Conservation (phyloP, 441 rosid genomes). For the Euphorbia schlechtendalii region DNA sequence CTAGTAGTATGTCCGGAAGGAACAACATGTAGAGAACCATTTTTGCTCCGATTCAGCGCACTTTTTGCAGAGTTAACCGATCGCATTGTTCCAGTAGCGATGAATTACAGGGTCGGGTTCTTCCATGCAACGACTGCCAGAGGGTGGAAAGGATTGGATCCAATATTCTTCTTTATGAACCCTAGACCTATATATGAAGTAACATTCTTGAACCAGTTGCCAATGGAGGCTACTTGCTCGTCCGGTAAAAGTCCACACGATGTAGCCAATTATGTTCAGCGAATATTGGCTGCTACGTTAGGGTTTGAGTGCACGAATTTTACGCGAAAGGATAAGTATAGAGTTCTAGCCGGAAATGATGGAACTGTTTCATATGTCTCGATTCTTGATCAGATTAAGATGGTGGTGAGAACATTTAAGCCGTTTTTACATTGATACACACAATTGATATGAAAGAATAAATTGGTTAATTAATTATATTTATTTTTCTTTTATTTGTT, state of each 20-base stretch:
- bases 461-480: conserved; percentile 3
- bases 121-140: conserved; percentile 92
- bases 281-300: conserved; percentile 78
- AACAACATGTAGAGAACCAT: conserved; percentile 89
- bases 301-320: conserved; percentile 91
- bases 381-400: conserved; percentile 42
- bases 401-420: conserved; percentile 50
- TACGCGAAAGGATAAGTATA: conserved; percentile 83
- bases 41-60: conserved; percentile 71
- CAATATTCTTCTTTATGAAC: conserved; percentile 90
- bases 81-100: conserved; percentile 78
- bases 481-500: background rate
- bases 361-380: conserved; percentile 63
- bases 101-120: conserved; percentile 84
- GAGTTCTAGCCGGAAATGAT: conserved; percentile 75
- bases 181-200: conserved; percentile 86
- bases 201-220: conserved; percentile 78
- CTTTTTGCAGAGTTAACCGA: conserved; percentile 83
- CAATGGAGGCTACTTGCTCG: conserved; percentile 66
- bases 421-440: conserved; percentile 38
- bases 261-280: conserved; percentile 83
- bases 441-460: background rate
- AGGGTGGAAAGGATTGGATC: conserved; percentile 86
- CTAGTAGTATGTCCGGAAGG: conserved; percentile 85
- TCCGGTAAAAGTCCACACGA: conserved; percentile 86